Conservation (phyloP, 1,284 basidiomycete species). For the Cutaneotrichosporon sp. region DNA sequence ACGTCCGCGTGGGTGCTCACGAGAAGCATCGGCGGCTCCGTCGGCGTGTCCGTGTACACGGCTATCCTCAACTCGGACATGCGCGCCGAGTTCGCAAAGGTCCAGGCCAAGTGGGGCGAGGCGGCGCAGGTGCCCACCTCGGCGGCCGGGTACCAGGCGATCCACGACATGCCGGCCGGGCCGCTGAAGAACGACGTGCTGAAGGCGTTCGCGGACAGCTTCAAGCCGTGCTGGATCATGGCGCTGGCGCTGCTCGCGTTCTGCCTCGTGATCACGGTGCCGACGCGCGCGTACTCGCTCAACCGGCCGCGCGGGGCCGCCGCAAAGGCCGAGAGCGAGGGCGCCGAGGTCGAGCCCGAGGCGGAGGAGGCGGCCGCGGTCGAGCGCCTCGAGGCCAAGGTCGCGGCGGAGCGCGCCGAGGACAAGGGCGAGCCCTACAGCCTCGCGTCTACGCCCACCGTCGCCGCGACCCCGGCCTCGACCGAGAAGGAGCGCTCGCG, state of each 20-base stretch:
- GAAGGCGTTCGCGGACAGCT: slow-evolving; percentile 43
- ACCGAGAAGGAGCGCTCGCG: background rate
- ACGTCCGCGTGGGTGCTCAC: slow-evolving; percentile 45
- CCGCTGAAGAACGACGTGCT: slow-evolving; percentile 30
- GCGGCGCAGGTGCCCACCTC: slow-evolving; percentile 34
- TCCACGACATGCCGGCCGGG: slow-evolving; percentile 41
- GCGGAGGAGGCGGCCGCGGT: slow-evolving; percentile 40
- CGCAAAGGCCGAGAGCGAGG: background rate
- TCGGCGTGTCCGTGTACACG: slow-evolving; percentile 38
- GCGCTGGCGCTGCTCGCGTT: slow-evolving; percentile 8
- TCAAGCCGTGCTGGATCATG: slow-evolving; percentile 28
- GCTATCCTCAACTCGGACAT: slow-evolving; percentile 46
- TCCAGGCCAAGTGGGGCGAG: slow-evolving; percentile 38
- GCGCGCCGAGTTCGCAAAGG: slow-evolving; percentile 34
- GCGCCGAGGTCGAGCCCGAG: background rate
- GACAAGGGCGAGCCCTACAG: background rate
- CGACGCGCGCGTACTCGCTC: slow-evolving; percentile 20
- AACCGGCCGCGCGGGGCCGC: slow-evolving; percentile 2
- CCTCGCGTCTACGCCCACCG: background rate
- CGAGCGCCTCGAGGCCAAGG: background rate
- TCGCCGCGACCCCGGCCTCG: background rate
- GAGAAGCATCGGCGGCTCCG: no score
- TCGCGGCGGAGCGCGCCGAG: background rate
- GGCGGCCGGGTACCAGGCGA: slow-evolving; percentile 35
- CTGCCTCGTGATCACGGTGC: slow-evolving; percentile 19